Evolutionary conservation across 805 yeast genomes (phyloP).

Genomic region (Barnettozyma sp.): DNA sequence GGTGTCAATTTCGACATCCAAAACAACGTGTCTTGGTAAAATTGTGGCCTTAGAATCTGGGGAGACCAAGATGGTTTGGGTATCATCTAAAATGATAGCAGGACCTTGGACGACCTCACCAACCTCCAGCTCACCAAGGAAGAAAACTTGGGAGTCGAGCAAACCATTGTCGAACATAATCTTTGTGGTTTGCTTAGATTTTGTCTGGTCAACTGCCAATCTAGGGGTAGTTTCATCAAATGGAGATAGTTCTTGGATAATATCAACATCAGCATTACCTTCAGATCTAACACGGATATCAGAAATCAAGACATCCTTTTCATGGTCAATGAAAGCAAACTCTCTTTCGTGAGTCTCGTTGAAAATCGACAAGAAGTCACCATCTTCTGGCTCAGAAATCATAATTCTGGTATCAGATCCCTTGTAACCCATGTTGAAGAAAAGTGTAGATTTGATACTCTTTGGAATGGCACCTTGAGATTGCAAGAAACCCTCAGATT

Average conservation of each 20-base stretch:
- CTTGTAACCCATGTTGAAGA: conserved; percentile 38
- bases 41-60: conserved; percentile 32
- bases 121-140: conserved; percentile 24
- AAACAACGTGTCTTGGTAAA: conserved; percentile 31
- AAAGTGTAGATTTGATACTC: conserved; percentile 21
- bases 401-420: conserved; percentile 43
- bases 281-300: conserved; percentile 31
- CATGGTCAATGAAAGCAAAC: conserved; percentile 31
- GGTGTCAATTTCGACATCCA: conserved; percentile 25
- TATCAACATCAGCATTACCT: conserved; percentile 22
- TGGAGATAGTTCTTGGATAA: conserved; percentile 20
- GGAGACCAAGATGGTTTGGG: conserved; percentile 35
- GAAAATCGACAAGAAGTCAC: conserved; percentile 23
- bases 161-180: conserved; percentile 26
- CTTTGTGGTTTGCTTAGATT: conserved; percentile 32
- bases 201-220: conserved; percentile 17
- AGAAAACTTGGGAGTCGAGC: conserved; percentile 27
- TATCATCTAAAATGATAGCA: conserved; percentile 30
- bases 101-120: conserved; percentile 34
- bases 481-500: conserved; percentile 11
- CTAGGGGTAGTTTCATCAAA: conserved; percentile 19
- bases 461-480: conserved; percentile 25
- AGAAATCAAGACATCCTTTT: conserved; percentile 28
- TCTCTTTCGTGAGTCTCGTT: conserved; percentile 30
- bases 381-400: conserved; percentile 21